Evolutionary conservation across 768 basidiomycete genomes (phyloP), one percentile per base, ranked within the genome.

Genomic region (Agaricus blazei): DNA sequence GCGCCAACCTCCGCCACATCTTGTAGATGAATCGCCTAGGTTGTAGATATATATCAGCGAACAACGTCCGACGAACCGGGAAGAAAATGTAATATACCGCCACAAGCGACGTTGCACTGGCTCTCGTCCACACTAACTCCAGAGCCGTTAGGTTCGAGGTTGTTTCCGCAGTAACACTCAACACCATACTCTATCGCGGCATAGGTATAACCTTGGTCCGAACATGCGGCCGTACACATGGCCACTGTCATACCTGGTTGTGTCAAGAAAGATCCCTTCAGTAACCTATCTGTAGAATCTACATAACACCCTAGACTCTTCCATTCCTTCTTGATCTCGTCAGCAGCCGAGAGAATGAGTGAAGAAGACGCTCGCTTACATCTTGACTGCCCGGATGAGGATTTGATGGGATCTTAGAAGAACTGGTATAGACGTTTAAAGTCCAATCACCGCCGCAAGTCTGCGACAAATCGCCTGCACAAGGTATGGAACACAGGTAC

Each of bases 1-100:
- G 6, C 70, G 64, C 69, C 69, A 72, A n/a, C 62, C 58, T 37
- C 64, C 71, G 14, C 72, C 72, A 51, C 72, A 74, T 48, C 55
- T 70, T 54, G 69, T 60, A 40, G 57, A 58, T 12, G 65, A 52
- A 56, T 74, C 64, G 7, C 72, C 72, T 59, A 19, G 19, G 19
- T 53, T 19, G 8, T 11, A 57, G 54, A 24, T 15, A 52, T 49
- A 19, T 23, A 40, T 9, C 49, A 15, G 58, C 11, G 36, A 38
- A 19, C 34, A 27, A 37, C 40, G 19, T 23, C n/a, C 34, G 31
- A 47, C 9, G 12, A 24, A 44, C 23, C 27, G 40, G 36, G 52
- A 31, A 27, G 14, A 48, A 11, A 24, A 48, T 27, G n/a, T n/a
- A 9, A 59, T 63, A n/a, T 48, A 73, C 73, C 72, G 49, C 42